Conservation (phyloP, 805 yeast species). For the Zygotorulaspora chibaensis region DNA sequence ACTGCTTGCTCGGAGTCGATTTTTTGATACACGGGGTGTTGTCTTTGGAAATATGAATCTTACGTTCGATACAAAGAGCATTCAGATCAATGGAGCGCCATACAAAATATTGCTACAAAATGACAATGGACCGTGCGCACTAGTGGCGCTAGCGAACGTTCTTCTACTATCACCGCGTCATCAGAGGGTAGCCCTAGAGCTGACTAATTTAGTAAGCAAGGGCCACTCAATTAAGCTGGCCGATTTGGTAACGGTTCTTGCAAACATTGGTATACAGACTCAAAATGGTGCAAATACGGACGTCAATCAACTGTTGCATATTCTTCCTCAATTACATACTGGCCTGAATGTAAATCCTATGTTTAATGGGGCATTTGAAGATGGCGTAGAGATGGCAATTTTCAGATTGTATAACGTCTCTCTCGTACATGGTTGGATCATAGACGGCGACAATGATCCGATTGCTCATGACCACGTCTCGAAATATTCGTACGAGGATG, state of each 20-base stretch:
- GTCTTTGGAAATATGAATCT: slow-evolving; percentile 14
- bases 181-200: slow-evolving; percentile 22
- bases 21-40: not conserved
- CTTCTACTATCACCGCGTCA: slow-evolving; percentile 47
- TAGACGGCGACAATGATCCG: slow-evolving; percentile 40
- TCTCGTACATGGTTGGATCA: slow-evolving; percentile 81
- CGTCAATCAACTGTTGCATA: slow-evolving; percentile 43
- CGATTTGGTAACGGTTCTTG: slow-evolving; percentile 47
- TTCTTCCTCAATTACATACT: slow-evolving; percentile 59
- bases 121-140: slow-evolving; percentile 83
- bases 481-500: slow-evolving; percentile 50
- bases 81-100: slow-evolving; percentile 35
- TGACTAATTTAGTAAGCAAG: slow-evolving; percentile 34
- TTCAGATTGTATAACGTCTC: slow-evolving; percentile 57
- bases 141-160: slow-evolving; percentile 72
- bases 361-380: slow-evolving; percentile 56
- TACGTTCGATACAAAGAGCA: slow-evolving; percentile 21
- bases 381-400: slow-evolving; percentile 49
- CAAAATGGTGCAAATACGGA: slow-evolving; percentile 32
- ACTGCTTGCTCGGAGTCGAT: not conserved
- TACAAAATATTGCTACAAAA: slow-evolving; percentile 66
- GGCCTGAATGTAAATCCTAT: slow-evolving; percentile 73
- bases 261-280: slow-evolving; percentile 41
- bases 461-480: slow-evolving; percentile 37
- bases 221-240: slow-evolving; percentile 35